phyloP scores from a whole-genome alignment of 2,329 filamentous ascomycete species.

The Ophiostoma montium region DNA sequence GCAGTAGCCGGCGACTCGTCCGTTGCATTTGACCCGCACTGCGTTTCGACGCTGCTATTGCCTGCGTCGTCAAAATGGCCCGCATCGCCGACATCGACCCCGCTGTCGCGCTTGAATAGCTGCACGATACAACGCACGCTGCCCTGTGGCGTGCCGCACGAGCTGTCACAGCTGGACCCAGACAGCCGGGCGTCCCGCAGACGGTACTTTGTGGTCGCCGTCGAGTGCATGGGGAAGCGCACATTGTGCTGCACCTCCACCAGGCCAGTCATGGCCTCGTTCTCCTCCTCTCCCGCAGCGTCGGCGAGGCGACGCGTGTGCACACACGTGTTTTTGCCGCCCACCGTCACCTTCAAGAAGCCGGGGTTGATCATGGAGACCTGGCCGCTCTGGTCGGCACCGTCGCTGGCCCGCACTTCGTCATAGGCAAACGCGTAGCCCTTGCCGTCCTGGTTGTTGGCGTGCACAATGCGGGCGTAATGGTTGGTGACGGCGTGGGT shows the following conservation, averaged over 20 bases:
- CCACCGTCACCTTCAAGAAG: background rate
- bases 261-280: background rate
- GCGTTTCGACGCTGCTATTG: too few relatives aligned
- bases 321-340: background rate
- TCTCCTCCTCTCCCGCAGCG: background rate
- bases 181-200: background rate
- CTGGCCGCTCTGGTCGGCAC: constrained; percentile 31
- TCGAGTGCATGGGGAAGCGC: constrained; percentile 1
- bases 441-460: constrained; percentile 34
- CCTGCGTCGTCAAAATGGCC: too few relatives aligned
- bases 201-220: background rate
- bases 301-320: background rate
- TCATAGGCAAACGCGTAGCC: constrained; percentile 50
- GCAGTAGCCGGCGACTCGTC: too few relatives aligned
- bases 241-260: background rate
- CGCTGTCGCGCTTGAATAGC: too few relatives aligned
- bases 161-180: too few relatives aligned
- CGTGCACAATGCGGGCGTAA: constrained; percentile 43
- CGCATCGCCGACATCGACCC: too few relatives aligned
- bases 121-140: too few relatives aligned
- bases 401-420: constrained; percentile 38
- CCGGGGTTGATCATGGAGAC: background rate
- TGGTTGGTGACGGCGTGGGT: constrained; percentile 36
- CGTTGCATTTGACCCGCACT: too few relatives aligned
- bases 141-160: too few relatives aligned